Base-by-base conservation (phyloP, 352 stramenopile genomes). In the Pythium periplocum region DNA sequence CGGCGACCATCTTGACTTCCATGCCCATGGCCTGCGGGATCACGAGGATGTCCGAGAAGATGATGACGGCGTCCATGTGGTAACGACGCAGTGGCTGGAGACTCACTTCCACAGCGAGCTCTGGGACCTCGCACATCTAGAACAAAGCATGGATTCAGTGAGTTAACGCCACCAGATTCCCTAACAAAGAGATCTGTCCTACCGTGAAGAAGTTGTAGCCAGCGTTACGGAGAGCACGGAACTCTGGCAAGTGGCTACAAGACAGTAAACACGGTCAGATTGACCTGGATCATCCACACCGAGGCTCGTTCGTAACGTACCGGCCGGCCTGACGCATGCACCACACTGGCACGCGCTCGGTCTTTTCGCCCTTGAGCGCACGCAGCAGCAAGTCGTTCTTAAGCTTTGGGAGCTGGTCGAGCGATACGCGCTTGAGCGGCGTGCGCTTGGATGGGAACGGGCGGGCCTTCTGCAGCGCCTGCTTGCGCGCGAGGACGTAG, bases 41-140 rank as follows among this genome's bases (percentile, higher is more conserved):
- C n/a, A 99, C 96, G 26, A 99, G 72, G 69, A 99, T 99, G 64
- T 99, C 97, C 46, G 86, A 98, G 75, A 99, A 99, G 55, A 99
- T 93, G 71, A 99, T 99, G 32, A 98, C 95, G 2, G 97, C 97
- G 64, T 99, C 96, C 53, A 98, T 86, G 63, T 96, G 77, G 61
- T 94, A 96, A 48, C 83, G 80, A 32, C 96, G 80, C 53, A 99
- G 62, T 11, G 97, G 96, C 71, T 99, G 97, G 67, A 99, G 65
- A 55, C 96, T 99, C 59, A 98, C 97, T 86, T 99, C 96, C 17
- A 97, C 93, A 2, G 87, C 87, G 33, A 96, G 69, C 64, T 90
- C 73, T 0, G 85, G 85, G 31, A 91, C 80, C 40, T 77, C 70
- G 59, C 85, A 95, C 83, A 95, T 93, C 75, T 92, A 55, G 4